A percentile compares a stretch with the other conserved stretches of the same genome.
Evolutionary conservation across 257 asterid genomes (phyloP).

Genomic region (Petrea volubilis): DNA sequence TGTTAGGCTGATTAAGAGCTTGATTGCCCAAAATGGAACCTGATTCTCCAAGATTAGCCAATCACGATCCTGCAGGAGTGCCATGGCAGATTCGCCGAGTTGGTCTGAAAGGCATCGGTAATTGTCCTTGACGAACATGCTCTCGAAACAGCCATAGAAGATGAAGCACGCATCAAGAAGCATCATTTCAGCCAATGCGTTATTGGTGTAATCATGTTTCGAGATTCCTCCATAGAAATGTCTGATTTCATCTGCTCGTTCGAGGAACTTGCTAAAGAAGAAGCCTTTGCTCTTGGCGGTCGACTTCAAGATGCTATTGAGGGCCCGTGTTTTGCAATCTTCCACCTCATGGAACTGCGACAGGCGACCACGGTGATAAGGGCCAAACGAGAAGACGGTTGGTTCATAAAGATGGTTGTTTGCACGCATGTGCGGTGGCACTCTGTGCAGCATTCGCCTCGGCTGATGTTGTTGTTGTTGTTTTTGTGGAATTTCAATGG

Average conservation of each 20-base stretch:
- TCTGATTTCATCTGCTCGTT: neutral
- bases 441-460: no score
- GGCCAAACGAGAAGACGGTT: conserved; percentile 16
- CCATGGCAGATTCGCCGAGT: no score
- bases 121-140: no score
- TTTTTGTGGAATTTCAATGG: no score
- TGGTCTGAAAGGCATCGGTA: no score
- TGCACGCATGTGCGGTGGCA: no score
- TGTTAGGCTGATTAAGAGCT: neutral
- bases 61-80: conserved; percentile 16
- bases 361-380: neutral
- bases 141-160: no score
- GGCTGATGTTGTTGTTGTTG: no score
- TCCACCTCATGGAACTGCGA: neutral
- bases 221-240: neutral
- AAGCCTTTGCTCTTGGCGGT: neutral
- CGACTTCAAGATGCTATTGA: neutral
- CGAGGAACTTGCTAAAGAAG: neutral
- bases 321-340: neutral
- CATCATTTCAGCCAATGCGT: neutral
- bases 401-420: conserved; percentile 6
- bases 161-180: no score
- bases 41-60: conserved; percentile 33
- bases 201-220: neutral
- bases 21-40: conserved; percentile 20